phyloP scores from a whole-genome alignment of 2,329 filamentous ascomycete genomes.

The Verticillium albo-atrum region DNA sequence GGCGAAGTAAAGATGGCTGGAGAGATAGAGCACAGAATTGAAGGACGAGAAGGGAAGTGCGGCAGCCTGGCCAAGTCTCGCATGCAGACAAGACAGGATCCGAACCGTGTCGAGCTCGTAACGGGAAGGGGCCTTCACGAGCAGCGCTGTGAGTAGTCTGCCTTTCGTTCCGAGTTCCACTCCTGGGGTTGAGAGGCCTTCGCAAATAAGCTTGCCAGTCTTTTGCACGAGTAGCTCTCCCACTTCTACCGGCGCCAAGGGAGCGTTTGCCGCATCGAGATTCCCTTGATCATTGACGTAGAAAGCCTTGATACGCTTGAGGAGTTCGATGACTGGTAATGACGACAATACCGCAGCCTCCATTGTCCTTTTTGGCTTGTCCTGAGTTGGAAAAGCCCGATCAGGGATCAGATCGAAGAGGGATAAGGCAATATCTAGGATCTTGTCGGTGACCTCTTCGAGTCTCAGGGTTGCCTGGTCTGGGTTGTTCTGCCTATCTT shows the following conservation, averaged over 20 bases:
- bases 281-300: conserved; percentile 69
- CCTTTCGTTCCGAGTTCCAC: conserved; percentile 52
- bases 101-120: conserved; percentile 38
- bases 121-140: conserved; percentile 46
- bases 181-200: conserved; percentile 36
- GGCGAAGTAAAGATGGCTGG: conserved; percentile 50
- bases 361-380: conserved; percentile 15
- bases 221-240: conserved; percentile 63
- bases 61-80: conserved; percentile 34
- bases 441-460: conserved; percentile 23
- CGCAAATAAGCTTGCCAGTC: conserved; percentile 46
- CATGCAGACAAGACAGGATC: conserved; percentile 47
- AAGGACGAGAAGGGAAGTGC: conserved; percentile 49
- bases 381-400: conserved; percentile 47
- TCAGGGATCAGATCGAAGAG: conserved; percentile 62
- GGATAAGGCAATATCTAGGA: conserved; percentile 46
- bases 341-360: conserved; percentile 21
- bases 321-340: conserved; percentile 44
- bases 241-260: conserved; percentile 51
- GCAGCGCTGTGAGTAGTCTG: conserved; percentile 53
- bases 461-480: conserved; percentile 20
- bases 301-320: conserved; percentile 59
- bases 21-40: conserved; percentile 54
- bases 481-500: conserved; percentile 22
- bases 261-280: conserved; percentile 55